Base-by-base conservation (phyloP, 2,329 filamentous ascomycete species). In the Trichophyton mentagrophytes region DNA sequence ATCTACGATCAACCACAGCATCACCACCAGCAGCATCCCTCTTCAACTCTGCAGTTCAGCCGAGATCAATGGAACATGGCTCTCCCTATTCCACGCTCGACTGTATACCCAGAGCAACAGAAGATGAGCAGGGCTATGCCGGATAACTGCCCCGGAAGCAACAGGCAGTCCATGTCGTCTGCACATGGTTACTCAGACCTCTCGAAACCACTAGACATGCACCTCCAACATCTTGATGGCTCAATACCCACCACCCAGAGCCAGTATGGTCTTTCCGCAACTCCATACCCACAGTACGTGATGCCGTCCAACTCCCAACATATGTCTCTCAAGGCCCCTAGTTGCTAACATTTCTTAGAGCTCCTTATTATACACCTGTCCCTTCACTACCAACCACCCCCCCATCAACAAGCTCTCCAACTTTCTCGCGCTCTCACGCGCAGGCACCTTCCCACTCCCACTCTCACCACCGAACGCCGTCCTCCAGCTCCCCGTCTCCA, bases 401-500 rank as follows among this genome's bases (percentile, higher is more conserved):
- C 13, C 49, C 49, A 30, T 53, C 49, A 53, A 30, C 49, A 17
- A 30, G 17, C 22, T 53, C 49, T 8, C 49, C 49, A 7, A 53
- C 49, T 17, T 53, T 53, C 22, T 22, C 49, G 15, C 25, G 49
- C 27, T n/a, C 49, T 30, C 49, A 33, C 3, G 30, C 30, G 17
- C 27, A 58, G 2, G 58, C 11, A 25, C 49, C 59, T 17, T 36
- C 56, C 22, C 11, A 60, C 27, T n/a, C 56, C 22, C 11, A 60
- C 27, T n/a, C 57, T 3, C 13, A 33, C 53, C 33, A 55, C 47
- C 22, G 60, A 59, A 46, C 49, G 40, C 49, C 60, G 53, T 13
- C 64, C 70, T 8, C 69, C 73, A 47, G 27, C 40, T 59, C 57
- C 17, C 57, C 57, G 3, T 59, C 57, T 25, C 57, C 57, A 27